phyloP scores from a whole-genome alignment of 108 stramenopile genomes.

The Nannochloropsis oceanica region DNA sequence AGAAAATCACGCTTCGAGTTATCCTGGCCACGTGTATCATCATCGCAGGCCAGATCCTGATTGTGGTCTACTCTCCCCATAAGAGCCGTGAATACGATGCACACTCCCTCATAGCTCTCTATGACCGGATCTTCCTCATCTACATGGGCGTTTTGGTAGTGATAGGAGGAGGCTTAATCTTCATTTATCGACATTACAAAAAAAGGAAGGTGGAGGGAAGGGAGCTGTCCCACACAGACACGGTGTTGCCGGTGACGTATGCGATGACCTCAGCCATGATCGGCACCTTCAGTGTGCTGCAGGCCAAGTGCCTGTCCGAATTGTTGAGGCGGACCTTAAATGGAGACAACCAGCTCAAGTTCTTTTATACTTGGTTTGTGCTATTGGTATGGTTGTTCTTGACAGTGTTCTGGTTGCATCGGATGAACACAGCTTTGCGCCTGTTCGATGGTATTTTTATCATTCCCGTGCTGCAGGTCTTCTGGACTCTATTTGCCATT shows the following conservation, averaged over 20 bases:
- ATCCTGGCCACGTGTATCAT: constrained; percentile 45
- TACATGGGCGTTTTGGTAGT: constrained; percentile 6
- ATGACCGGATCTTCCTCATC: constrained; percentile 8
- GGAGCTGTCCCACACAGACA: constrained; percentile 4
- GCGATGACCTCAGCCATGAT: constrained; percentile 48
- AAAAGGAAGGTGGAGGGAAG: neutral
- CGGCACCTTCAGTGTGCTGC: constrained; percentile 50
- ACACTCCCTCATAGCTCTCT: constrained; percentile 13
- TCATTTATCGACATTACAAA: constrained; percentile 6
- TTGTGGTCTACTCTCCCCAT: constrained; percentile 14
- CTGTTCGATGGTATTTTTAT: constrained; percentile 56
- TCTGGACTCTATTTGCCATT: constrained; percentile 52
- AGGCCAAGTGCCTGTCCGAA: constrained; percentile 51
- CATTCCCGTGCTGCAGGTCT: constrained; percentile 53
- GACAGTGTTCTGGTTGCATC: constrained; percentile 44
- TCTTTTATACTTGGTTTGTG: constrained; percentile 46
- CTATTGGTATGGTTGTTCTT: constrained; percentile 42
- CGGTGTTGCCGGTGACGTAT: constrained; percentile 44
- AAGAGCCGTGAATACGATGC: neutral
- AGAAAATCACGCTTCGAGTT: constrained; percentile 41
- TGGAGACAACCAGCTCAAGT: constrained; percentile 32
- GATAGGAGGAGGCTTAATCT: constrained; percentile 7
- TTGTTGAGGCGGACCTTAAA: constrained; percentile 20
- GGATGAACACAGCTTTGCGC: constrained; percentile 45
- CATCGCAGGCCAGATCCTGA: constrained; percentile 43